Conservation (phyloP, 768 basidiomycete genomes). For the Podaxis rugospora region DNA sequence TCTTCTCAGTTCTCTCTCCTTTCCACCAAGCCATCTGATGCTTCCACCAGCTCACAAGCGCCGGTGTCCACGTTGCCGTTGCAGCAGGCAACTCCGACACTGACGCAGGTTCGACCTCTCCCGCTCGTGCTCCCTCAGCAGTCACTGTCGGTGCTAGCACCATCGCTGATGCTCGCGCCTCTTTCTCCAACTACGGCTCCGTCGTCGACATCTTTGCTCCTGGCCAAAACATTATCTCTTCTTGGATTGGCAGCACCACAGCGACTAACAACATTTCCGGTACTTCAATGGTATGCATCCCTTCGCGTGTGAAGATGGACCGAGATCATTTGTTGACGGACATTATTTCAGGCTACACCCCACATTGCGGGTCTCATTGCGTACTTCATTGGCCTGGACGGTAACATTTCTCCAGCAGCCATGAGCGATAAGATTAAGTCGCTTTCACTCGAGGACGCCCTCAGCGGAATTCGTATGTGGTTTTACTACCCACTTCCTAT, state of each 20-base stretch:
- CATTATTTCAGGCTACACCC: slow-evolving; percentile 19
- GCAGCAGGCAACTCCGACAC: slow-evolving; percentile 27
- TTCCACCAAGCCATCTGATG: not conserved
- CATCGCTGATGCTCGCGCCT: slow-evolving; percentile 25
- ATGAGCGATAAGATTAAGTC: slow-evolving; percentile 24
- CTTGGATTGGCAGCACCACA: slow-evolving; percentile 23
- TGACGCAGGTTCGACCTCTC: slow-evolving; percentile 25
- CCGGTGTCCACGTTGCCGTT: slow-evolving; percentile 27
- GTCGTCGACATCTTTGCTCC: slow-evolving; percentile 32
- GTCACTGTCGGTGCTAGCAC: slow-evolving; percentile 31
- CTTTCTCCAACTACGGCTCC: slow-evolving; percentile 32
- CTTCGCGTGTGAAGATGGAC: not conserved
- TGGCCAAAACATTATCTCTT: slow-evolving; percentile 22
- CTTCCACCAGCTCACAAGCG: slow-evolving; percentile 18
- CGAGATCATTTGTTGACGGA: not conserved
- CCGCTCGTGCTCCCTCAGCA: slow-evolving; percentile 26
- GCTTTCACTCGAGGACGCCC: slow-evolving; percentile 23
- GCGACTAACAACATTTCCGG: slow-evolving; percentile 22
- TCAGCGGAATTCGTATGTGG: slow-evolving; percentile 27
- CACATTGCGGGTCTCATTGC: slow-evolving; percentile 37
- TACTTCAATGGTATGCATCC: slow-evolving; percentile 21
- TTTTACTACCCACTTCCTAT: not conserved
- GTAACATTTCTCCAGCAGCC: slow-evolving; percentile 28
- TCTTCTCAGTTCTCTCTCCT: not conserved
- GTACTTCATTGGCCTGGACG: slow-evolving; percentile 27